These are phyloP conservation scores for Phytophthora fragariaefolia DNA, from an alignment of 352 stramenopile genomes.

Conservation along the genomic window DNA sequence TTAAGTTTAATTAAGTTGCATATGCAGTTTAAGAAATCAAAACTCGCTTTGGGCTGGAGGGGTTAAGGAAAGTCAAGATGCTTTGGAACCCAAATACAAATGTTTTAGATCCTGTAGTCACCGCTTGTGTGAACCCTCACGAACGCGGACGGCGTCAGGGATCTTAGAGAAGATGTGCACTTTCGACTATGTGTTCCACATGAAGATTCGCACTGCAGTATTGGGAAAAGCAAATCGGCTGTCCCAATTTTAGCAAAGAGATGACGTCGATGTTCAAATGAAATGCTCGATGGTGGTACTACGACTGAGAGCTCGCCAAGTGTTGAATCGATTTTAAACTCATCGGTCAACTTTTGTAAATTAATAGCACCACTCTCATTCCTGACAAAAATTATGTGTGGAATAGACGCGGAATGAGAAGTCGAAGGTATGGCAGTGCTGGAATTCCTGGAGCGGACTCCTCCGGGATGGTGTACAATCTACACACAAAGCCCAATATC, in stretches of 20 bases:
- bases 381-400: neutral
- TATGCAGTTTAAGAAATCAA: no score
- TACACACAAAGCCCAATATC: neutral
- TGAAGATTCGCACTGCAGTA: neutral
- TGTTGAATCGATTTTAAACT: neutral
- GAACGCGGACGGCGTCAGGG: neutral
- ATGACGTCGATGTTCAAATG: conserved; percentile 2
- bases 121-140: neutral
- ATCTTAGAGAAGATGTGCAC: conserved; percentile 7
- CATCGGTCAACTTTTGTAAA: neutral
- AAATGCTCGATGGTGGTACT: conserved; percentile 1
- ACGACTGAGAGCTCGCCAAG: neutral
- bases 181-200: conserved; percentile 9
- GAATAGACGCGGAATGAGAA: neutral
- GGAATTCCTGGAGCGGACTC: neutral
- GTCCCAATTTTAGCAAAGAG: conserved; percentile 2
- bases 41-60: no score
- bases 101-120: neutral
- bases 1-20: no score
- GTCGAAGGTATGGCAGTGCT: neutral
- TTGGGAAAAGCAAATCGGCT: neutral
- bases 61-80: neutral
- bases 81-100: conserved; percentile 3
- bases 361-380: neutral
- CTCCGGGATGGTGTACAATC: neutral